Percentiles rank a stretch among this genome's conserved stretches.
Conservation (phyloP, 345 rosid species). For the Cardamine resedifolia region DNA sequence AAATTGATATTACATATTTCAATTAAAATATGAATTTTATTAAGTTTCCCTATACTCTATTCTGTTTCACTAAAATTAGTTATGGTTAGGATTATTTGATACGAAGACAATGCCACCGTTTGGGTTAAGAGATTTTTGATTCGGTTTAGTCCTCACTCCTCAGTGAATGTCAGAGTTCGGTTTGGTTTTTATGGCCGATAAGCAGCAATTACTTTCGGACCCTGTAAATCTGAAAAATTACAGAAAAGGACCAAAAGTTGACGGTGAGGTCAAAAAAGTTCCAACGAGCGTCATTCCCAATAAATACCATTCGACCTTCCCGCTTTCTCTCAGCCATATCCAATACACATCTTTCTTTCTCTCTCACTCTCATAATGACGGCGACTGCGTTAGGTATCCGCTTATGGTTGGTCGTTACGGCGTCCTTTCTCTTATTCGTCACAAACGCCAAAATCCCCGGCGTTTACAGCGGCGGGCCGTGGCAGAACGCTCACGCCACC, state of each 20-base stretch:
- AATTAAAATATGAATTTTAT: background rate
- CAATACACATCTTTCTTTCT: slow-evolving; percentile 14
- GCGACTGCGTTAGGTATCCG: slow-evolving; percentile 28
- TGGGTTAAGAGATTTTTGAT: background rate
- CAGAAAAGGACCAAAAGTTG: background rate
- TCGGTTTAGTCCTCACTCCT: background rate
- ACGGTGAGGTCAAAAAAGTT: background rate
- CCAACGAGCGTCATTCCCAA: slow-evolving; percentile 11
- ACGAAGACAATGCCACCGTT: background rate
- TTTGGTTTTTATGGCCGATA: background rate
- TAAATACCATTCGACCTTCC: slow-evolving; percentile 33
- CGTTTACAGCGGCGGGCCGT: slow-evolving; percentile 57
- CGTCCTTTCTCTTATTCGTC: slow-evolving; percentile 18
- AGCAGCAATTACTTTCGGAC: background rate
- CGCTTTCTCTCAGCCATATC: slow-evolving; percentile 20
- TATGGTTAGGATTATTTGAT: background rate
- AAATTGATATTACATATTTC: background rate
- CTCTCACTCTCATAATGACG: slow-evolving; percentile 21
- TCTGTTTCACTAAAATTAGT: background rate
- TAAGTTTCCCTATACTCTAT: background rate
- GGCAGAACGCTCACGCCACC: slow-evolving; percentile 87
- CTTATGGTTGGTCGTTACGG: slow-evolving; percentile 35
- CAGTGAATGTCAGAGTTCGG: background rate
- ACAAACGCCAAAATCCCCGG: slow-evolving; percentile 75
- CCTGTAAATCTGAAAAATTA: background rate